Evolutionary conservation across 805 yeast species (phyloP).

Genomic region (Saccharomycopsis oosterbeekiorum): DNA sequence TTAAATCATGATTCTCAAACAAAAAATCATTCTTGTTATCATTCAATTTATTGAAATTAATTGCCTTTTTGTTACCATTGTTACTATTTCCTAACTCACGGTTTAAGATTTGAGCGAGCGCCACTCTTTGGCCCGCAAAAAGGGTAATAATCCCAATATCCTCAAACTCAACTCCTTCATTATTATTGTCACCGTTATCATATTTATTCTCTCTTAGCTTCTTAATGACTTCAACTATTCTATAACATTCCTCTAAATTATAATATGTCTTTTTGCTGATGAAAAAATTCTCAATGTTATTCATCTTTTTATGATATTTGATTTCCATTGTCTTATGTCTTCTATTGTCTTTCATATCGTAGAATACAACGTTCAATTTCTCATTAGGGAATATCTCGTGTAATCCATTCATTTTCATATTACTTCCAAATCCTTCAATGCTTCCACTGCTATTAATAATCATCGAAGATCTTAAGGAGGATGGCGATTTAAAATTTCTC

Average conservation of each 20-base stretch:
- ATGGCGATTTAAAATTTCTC: background rate
- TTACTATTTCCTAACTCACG: conserved; percentile 8
- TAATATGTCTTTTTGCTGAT: conserved; percentile 17
- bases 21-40: conserved; percentile 10
- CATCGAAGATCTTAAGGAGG: background rate
- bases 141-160: conserved; percentile 56
- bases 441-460: background rate
- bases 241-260: conserved; percentile 11
- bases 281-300: conserved; percentile 17
- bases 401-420: conserved; percentile 26
- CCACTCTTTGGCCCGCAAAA: conserved; percentile 47
- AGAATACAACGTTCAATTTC: conserved; percentile 48
- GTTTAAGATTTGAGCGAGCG: conserved; percentile 10
- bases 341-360: conserved; percentile 29
- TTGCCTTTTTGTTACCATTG: background rate
- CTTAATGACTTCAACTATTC: conserved; percentile 25
- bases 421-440: background rate
- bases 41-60: conserved; percentile 4
- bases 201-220: conserved; percentile 27
- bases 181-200: conserved; percentile 21
- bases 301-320: conserved; percentile 27
- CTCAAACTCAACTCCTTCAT: conserved; percentile 37
- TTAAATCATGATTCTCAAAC: conserved; percentile 18
- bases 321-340: conserved; percentile 48
- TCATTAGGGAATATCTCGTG: conserved; percentile 40